Percentiles rank a stretch among this genome's conserved stretches.
Evolutionary conservation across 2,329 filamentous ascomycete species (phyloP).

Genomic region (Sporothrix curviconia): DNA sequence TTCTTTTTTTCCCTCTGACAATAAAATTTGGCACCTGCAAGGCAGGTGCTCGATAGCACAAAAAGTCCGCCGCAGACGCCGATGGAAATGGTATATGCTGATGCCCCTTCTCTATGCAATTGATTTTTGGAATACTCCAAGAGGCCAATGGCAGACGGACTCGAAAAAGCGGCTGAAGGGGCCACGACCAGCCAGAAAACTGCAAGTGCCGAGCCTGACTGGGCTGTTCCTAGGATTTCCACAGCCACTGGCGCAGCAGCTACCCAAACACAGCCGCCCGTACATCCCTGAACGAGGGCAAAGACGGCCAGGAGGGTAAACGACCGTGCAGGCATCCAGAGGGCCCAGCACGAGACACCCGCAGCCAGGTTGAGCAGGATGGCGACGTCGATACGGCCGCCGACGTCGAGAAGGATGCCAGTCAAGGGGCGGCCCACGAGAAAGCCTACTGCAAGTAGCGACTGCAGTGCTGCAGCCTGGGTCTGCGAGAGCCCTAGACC

Average conservation of each 20-base stretch:
- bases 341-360: constrained; percentile 12
- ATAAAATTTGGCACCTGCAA: constrained; percentile 4
- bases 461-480: constrained; percentile 12
- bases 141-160: constrained; percentile 7
- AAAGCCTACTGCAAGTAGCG: constrained; percentile 5
- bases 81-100: constrained; percentile 10
- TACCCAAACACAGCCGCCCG: constrained; percentile 48
- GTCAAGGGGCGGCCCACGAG: constrained; percentile 1
- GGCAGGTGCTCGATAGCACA: constrained; percentile 8
- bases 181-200: constrained; percentile 12
- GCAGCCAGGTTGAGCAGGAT: background rate
- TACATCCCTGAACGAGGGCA: constrained; percentile 41
- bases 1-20: background rate
- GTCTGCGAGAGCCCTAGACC: constrained; percentile 12
- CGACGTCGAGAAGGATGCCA: constrained; percentile 3
- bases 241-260: constrained; percentile 12
- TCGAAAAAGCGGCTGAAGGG: constrained; percentile 7
- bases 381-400: constrained; percentile 9
- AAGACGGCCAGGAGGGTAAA: constrained; percentile 14
- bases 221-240: constrained; percentile 10
- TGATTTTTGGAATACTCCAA: background rate
- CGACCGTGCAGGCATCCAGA: constrained; percentile 12
- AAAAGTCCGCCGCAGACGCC: constrained; percentile 6
- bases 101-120: background rate
- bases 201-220: constrained; percentile 17